Evolutionary conservation across 2,329 filamentous ascomycete species (phyloP), one percentile per base, ranked within the genome.

Genomic region (Neonectria ditissima): DNA sequence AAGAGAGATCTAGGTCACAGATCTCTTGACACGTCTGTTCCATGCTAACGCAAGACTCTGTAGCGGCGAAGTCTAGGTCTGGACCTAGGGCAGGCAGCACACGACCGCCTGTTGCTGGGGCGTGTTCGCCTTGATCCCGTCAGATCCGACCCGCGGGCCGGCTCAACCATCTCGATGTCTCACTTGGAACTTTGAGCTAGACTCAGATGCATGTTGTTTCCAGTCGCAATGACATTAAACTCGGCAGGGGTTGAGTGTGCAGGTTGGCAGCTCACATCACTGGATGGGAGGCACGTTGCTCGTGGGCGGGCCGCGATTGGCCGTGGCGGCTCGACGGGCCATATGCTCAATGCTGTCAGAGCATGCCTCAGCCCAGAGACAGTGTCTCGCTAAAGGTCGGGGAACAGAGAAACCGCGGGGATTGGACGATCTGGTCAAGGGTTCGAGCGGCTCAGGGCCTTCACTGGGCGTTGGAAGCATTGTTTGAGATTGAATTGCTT

Each of bases 201-300:
- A 51, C 26, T 44, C 43, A 63, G 55, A 52, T 32, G 51, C 56
- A 39, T 45, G 39, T 53, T 43, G 47, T 26, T 55, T 53, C 34
- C 44, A 48, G 58, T 65, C 62, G 54, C 58, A 51, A 58, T 32
- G 45, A 56, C 47, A 57, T 61, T 56, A 60, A 48, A 52, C 53
- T 63, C 55, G n/a, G 48, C 55, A 64, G 56, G 62, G 56, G 62
- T 50, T 26, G 8, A 22, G 18, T 24, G 37, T 34, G 54, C 53
- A 48, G 51, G 44, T 51, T 63, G 54, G 59, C 55, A 61, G 58
- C 58, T 63, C 51, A 65, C 64, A 63, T 65, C 63, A 62, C 55
- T 55, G 51, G 55, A 67, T 59, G 44, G 59, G n/a, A 71, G 65
- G 69, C 71, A 73, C 71, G 71, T 73, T 73, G 71, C 68, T 59